A percentile compares a stretch with the other conserved stretches of the same genome.
Conservation (phyloP, 176 grass and related monocot species). For the Melocanna baccifera region DNA sequence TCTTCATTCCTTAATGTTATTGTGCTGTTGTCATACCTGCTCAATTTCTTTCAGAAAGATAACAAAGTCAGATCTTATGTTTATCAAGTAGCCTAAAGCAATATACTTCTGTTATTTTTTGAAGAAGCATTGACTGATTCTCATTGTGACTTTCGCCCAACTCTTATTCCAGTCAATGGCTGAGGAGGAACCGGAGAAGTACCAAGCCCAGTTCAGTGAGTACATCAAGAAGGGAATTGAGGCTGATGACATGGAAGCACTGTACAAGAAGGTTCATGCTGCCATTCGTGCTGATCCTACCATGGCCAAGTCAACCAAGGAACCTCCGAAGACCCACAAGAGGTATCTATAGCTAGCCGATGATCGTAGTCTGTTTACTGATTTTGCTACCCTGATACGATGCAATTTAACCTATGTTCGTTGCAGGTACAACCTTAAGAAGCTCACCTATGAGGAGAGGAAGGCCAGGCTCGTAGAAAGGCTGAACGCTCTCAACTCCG, state of each 20-base stretch:
- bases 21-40: neutral
- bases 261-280: slow-evolving; percentile 88
- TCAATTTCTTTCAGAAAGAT: neutral
- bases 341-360: slow-evolving; percentile 32
- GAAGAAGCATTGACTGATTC: neutral
- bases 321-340: slow-evolving; percentile 58
- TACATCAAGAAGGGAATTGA: slow-evolving; percentile 64
- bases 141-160: neutral
- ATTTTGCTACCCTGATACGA: neutral
- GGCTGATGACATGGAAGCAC: slow-evolving; percentile 55
- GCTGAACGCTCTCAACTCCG: slow-evolving; percentile 57
- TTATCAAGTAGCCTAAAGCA: neutral
- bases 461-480: slow-evolving; percentile 62
- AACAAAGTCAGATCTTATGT: neutral
- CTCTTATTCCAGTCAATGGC: slow-evolving; percentile 36
- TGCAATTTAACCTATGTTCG: neutral
- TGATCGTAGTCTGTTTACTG: neutral
- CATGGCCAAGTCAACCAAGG: slow-evolving; percentile 42
- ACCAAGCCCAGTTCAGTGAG: slow-evolving; percentile 66
- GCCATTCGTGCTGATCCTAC: slow-evolving; percentile 60
- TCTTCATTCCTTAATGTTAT: neutral
- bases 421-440: slow-evolving; percentile 72
- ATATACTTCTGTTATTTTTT: neutral
- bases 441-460: slow-evolving; percentile 74
- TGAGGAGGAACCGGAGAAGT: slow-evolving; percentile 83